phyloP scores from a whole-genome alignment of 2,329 filamentous ascomycete species.

The Phialophora macrospora region DNA sequence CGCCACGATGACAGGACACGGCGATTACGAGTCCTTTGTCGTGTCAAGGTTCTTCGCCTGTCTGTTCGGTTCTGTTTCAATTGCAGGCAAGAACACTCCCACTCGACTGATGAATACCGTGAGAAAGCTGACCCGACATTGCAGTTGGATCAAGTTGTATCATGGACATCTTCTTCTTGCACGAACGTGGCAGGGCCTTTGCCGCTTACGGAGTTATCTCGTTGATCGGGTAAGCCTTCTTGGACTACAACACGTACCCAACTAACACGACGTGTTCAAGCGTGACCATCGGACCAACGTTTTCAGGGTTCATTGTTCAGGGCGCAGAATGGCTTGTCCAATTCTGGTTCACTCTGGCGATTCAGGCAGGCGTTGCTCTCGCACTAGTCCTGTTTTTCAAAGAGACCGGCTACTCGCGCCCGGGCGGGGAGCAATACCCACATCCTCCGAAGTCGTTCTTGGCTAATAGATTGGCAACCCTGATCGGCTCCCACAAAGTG shows the following conservation, averaged over 20 bases:
- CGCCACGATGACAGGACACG: conserved; percentile 3
- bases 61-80: no score
- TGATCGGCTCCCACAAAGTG: not conserved
- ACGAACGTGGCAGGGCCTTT: conserved; percentile 6
- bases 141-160: conserved; percentile 1
- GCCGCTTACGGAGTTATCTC: conserved; percentile 2
- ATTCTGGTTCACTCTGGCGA: no score
- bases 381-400: no score
- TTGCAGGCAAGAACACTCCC: no score
- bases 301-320: conserved; percentile 8
- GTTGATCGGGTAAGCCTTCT: not conserved
- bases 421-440: not conserved
- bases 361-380: no score
- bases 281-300: conserved; percentile 4
- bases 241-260: not conserved
- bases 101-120: no score
- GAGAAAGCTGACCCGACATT: not conserved
- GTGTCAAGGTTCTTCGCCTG: no score
- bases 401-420: not conserved
- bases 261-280: not conserved
- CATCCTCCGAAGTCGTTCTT: not conserved
- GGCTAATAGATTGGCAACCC: conserved; percentile 1
- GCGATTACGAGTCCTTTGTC: not conserved
- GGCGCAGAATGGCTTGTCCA: not conserved
- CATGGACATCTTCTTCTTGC: conserved; percentile 2